Evolutionary conservation across 2,329 filamentous ascomycete genomes (phyloP).

Genomic region (Sarocladium kiliense): DNA sequence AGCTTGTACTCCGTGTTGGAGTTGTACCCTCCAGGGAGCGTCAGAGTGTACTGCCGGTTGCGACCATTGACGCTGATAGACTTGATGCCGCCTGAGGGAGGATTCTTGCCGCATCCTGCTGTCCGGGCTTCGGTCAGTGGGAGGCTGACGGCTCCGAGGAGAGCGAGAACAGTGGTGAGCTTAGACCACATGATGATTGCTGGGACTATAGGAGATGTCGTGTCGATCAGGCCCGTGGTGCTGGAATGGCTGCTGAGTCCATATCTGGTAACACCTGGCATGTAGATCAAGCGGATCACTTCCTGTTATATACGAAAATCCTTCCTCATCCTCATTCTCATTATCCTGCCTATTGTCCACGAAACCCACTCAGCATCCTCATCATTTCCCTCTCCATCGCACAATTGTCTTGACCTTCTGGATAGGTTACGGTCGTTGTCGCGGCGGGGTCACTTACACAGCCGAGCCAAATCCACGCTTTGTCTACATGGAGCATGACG

Average conservation of each 20-base stretch:
- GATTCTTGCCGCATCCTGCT: slow-evolving; percentile 29
- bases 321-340: background rate
- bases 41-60: slow-evolving; percentile 31
- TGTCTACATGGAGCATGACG: background rate
- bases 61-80: slow-evolving; percentile 25
- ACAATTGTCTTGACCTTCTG: background rate
- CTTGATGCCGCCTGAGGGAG: slow-evolving; percentile 24
- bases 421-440: background rate
- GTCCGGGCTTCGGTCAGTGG: slow-evolving; percentile 11
- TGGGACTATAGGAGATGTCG: background rate
- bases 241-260: background rate
- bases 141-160: slow-evolving; percentile 1
- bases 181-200: background rate
- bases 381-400: background rate
- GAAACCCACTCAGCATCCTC: background rate
- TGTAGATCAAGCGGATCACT: slow-evolving; percentile 5
- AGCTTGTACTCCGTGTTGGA: slow-evolving; percentile 17
- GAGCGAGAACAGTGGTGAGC: slow-evolving; percentile 3
- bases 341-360: background rate
- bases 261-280: background rate
- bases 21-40: slow-evolving; percentile 26
- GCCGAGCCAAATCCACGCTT: no score
- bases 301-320: slow-evolving; percentile 3
- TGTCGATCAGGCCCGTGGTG: background rate
- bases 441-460: slow-evolving; percentile 3